phyloP scores from a whole-genome alignment of 2,329 filamentous ascomycete genomes.

The Cercospora canescens region DNA sequence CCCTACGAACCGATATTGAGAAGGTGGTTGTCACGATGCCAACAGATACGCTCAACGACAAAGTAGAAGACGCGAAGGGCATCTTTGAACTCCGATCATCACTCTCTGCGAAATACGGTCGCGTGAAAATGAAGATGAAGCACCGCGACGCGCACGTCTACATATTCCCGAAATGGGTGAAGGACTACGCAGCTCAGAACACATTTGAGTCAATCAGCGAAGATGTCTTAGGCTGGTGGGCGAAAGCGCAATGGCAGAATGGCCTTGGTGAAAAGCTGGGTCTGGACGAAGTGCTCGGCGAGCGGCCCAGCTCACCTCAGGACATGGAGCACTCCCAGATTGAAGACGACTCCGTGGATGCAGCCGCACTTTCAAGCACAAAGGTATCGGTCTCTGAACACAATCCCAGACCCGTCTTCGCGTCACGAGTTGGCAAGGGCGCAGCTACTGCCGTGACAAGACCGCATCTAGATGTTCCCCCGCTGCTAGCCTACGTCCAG shows the following conservation, averaged over 20 bases:
- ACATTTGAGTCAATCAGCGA: conserved; percentile 88
- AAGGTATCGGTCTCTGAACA: conserved; percentile 52
- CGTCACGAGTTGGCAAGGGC: conserved; percentile 34
- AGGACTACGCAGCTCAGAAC: conserved; percentile 78
- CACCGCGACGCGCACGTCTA: conserved; percentile 94
- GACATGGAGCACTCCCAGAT: conserved; percentile 27
- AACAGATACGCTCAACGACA: conserved; percentile 84
- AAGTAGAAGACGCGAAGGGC: conserved; percentile 71
- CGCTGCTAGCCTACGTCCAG: conserved; percentile 81
- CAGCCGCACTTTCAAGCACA: conserved; percentile 47
- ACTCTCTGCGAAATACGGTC: conserved; percentile 67
- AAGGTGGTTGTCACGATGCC: conserved; percentile 83
- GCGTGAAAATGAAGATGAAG: conserved; percentile 76
- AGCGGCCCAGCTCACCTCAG: conserved; percentile 31
- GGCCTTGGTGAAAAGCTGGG: conserved; percentile 77
- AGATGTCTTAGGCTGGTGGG: conserved; percentile 93
- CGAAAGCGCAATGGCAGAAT: conserved; percentile 87
- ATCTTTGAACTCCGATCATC: conserved; percentile 74
- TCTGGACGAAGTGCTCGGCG: conserved; percentile 65
- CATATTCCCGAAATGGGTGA: conserved; percentile 87
- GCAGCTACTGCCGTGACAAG: conserved; percentile 15
- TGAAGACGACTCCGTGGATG: conserved; percentile 27
- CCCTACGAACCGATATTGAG: conserved; percentile 68
- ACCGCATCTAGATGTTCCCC: conserved; percentile 58
- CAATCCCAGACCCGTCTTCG: conserved; percentile 43